Evolutionary conservation across 2,329 filamentous ascomycete genomes (phyloP), one percentile per base, ranked within the genome.

Genomic region (Fusarium udum): DNA sequence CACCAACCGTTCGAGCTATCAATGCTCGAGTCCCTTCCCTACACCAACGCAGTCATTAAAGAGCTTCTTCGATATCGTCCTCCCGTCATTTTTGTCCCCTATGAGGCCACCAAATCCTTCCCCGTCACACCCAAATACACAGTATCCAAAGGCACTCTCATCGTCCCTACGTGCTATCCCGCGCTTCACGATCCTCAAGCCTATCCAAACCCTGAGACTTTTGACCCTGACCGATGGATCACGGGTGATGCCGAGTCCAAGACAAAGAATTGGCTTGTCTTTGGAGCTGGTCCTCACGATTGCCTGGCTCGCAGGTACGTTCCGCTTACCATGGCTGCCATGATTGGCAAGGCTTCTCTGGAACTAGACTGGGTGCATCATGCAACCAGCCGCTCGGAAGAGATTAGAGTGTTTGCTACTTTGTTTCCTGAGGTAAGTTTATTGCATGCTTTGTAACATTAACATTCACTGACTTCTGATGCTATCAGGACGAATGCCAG

Each of bases 11-110:
- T 86, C 28, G 82, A 85, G 39, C 78, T 88, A 0, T 69, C 77
- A 4, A 87, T 87, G 85, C 72, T 86, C 6, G 85, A 88, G 55
- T 84, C 82, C 0, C 81, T 88, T 39, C 82, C 83, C 1, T 88
- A 88, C 72, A 88, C 87, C 59, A 84, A 83, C 32, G 87, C 87
- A 6, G 86, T 88, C 1, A 80, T 88, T 64, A 88, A 87, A 68
- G 87, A 88, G 69, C 80, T 87, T 4, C 85, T 88, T 20, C 86
- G 87, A 40, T 80, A 87, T 72, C 77, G 86, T 1, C 87, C 87
- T 3, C 87, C 87, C 0, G 87, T 88, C 46, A 88, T 88, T 60
- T 86, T 88, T 61, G 86, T 88, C 0, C 87, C 87, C 0, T 88
- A 88, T 46, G 80, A 85, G 3, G 84, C 85, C 0, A 86, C 82